These are phyloP conservation scores for Aspergillus hortae DNA, from an alignment of 2,329 filamentous ascomycete species.

Conservation along the genomic window DNA sequence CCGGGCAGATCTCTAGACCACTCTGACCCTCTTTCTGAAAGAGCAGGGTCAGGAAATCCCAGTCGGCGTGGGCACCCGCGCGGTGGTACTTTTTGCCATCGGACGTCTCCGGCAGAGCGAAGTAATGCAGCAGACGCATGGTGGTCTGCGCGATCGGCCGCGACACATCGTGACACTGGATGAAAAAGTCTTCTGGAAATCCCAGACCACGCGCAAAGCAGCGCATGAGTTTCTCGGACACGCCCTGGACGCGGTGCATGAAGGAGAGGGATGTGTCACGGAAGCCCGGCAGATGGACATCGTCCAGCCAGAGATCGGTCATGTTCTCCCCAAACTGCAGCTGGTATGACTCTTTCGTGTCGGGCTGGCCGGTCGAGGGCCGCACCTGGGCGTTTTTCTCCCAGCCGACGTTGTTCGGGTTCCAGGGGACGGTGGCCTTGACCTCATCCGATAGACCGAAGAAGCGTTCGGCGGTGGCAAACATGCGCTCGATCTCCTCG, in stretches of 20 bases:
- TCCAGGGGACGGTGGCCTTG: slow-evolving; percentile 56
- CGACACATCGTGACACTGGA: slow-evolving; percentile 51
- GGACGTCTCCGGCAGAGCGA: slow-evolving; percentile 39
- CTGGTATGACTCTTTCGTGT: slow-evolving; percentile 62
- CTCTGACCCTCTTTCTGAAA: slow-evolving; percentile 60
- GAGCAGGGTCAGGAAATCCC: slow-evolving; percentile 60
- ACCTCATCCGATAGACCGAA: slow-evolving; percentile 51
- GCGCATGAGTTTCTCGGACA: slow-evolving; percentile 45
- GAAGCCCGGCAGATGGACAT: slow-evolving; percentile 50
- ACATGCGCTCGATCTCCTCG: slow-evolving; percentile 51
- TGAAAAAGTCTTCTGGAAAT: slow-evolving; percentile 56
- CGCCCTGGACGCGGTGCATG: slow-evolving; percentile 52
- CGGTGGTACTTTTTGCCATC: slow-evolving; percentile 49
- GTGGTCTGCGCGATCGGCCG: slow-evolving; percentile 54
- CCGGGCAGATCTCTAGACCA: slow-evolving; percentile 63
- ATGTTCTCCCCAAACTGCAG: slow-evolving; percentile 59
- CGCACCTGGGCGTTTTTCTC: slow-evolving; percentile 58
- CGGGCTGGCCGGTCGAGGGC: slow-evolving; percentile 56
- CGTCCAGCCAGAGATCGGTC: slow-evolving; percentile 51
- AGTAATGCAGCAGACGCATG: slow-evolving; percentile 57
- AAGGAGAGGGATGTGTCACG: slow-evolving; percentile 44
- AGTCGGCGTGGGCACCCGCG: slow-evolving; percentile 62
- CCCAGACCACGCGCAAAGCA: slow-evolving; percentile 55
- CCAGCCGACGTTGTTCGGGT: slow-evolving; percentile 57
- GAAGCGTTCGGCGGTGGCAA: slow-evolving; percentile 50